Evolutionary conservation across 2,329 filamentous ascomycete species (phyloP), one percentile per base, ranked within the genome.

Genomic region (Paracorniculantispora psalliotae): DNA sequence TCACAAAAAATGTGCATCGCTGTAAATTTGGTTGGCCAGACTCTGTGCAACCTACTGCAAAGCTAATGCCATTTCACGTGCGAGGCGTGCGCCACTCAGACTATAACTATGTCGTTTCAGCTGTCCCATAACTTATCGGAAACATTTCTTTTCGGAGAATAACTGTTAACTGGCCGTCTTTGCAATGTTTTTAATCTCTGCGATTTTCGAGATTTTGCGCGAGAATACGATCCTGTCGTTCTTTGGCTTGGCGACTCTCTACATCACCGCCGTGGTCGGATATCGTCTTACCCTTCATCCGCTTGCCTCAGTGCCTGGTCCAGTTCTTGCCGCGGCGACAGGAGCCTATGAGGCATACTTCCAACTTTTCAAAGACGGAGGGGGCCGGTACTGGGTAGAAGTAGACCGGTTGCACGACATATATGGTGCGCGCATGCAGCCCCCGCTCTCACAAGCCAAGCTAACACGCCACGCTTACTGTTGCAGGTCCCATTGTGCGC

Each of bases 371-470:
- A 54, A 54, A 10, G 51, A 54, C 10, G 51, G 51, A 21, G 51
- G 51, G 5, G 51, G 51, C 12, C 51, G 51, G n/a, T 54, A 44
- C 39, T 54, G 51, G 51, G 39, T 54, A 26, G 51, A 54, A 37
- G 23, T 54, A 19, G 51, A 54, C 26, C 51, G 51, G 13, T 37
- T 54, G 26, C 51, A 54, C 19, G n/a, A 43, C 2, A 21, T 44
- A 28, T 54, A 54, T 19, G 51, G 51, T 54, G 2, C 17, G 25
- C 44, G 17, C 48, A 3, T 6, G 21, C n/a, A 25, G 4, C 13
- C 12, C 12, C 26, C 17, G n/a, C 47, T 49, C 5, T 13, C 9
- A 33, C 47, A 8, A 19, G n/a, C 49, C 15, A 7, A 33, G 6
- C 30, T 37, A 37, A 50, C 8, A 23, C 8, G 0, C 33, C 15